Conservation (phyloP, 371 early-diverging fungal genomes). For the Mycotypha africana region DNA sequence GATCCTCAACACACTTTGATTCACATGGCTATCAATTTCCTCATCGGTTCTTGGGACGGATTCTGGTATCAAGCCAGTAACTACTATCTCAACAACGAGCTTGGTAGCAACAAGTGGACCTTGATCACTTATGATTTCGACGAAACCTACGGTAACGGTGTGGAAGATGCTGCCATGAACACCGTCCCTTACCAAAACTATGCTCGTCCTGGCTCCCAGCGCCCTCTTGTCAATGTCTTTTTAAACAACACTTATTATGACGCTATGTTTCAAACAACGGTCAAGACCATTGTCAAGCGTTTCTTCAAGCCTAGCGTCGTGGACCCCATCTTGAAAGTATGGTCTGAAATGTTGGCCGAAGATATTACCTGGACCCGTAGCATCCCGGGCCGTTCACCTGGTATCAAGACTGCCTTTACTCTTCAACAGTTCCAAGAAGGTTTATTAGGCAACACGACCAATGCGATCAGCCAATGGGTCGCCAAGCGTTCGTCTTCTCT, state of each 20-base stretch:
- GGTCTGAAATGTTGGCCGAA: slow-evolving; percentile 43
- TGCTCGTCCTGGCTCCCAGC: slow-evolving; percentile 23
- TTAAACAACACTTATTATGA: slow-evolving; percentile 40
- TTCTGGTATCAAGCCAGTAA: slow-evolving; percentile 48
- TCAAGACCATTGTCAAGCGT: slow-evolving; percentile 45
- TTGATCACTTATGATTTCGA: slow-evolving; percentile 54
- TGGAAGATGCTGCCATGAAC: slow-evolving; percentile 21
- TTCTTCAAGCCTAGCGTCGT: slow-evolving; percentile 50
- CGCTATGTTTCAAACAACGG: slow-evolving; percentile 36
- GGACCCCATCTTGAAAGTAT: slow-evolving; percentile 41
- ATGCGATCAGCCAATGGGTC: slow-evolving; percentile 33
- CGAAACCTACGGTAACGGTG: slow-evolving; percentile 46
- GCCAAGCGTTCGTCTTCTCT: slow-evolving; percentile 22
- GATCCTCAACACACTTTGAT: slow-evolving; percentile 37
- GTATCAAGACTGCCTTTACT: slow-evolving; percentile 32
- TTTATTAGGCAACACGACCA: slow-evolving; percentile 21
- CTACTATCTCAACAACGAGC: slow-evolving; percentile 48
- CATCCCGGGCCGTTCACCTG: slow-evolving; percentile 36
- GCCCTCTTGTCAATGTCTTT: slow-evolving; percentile 34
- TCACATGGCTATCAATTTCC: slow-evolving; percentile 44
- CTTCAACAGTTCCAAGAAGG: slow-evolving; percentile 35
- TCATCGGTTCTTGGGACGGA: slow-evolving; percentile 47
- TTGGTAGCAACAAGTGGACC: slow-evolving; percentile 40
- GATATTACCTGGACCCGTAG: slow-evolving; percentile 50
- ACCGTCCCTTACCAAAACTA: slow-evolving; percentile 37